These are phyloP conservation scores for Metschnikowia lunata DNA, from an alignment of 805 yeast species.

Conservation along the genomic window DNA sequence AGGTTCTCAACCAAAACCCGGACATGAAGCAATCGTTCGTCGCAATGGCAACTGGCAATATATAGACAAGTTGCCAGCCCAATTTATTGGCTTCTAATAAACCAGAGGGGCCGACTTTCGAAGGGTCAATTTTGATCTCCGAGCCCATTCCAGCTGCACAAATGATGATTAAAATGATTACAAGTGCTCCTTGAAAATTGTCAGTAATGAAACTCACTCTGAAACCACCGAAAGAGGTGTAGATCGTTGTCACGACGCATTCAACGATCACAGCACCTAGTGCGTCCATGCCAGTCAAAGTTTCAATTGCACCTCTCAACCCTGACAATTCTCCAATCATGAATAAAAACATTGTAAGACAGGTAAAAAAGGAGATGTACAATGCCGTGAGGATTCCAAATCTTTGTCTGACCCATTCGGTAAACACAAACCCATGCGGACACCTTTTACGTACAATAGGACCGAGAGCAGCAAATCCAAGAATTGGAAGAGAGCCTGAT, in stretches of 20 bases:
- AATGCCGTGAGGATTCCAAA: constrained; percentile 71
- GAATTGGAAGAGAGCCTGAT: constrained; percentile 78
- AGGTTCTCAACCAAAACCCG: constrained; percentile 92
- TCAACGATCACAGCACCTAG: constrained; percentile 80
- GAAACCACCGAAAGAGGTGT: constrained; percentile 87
- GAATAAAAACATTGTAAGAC: constrained; percentile 78
- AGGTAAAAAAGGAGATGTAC: constrained; percentile 75
- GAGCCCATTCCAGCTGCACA: constrained; percentile 78
- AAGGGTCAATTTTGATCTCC: constrained; percentile 58
- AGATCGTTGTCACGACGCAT: constrained; percentile 80
- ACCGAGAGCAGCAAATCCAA: constrained; percentile 77
- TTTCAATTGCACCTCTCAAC: constrained; percentile 67
- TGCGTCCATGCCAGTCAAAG: constrained; percentile 75
- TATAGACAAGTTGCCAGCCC: constrained; percentile 88
- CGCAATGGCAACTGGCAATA: constrained; percentile 77
- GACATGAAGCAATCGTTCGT: constrained; percentile 88
- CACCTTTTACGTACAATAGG: constrained; percentile 74
- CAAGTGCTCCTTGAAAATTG: constrained; percentile 74
- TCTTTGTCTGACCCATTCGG: constrained; percentile 90
- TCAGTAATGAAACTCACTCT: constrained; percentile 85
- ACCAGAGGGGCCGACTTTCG: constrained; percentile 61
- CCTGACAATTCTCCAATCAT: constrained; percentile 88
- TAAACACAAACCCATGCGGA: constrained; percentile 86
- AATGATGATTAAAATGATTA: constrained; percentile 60
- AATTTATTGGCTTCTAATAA: constrained; percentile 61